phyloP scores from a whole-genome alignment of 129 eudicot species.

The Gnaphalium uliginosum region DNA sequence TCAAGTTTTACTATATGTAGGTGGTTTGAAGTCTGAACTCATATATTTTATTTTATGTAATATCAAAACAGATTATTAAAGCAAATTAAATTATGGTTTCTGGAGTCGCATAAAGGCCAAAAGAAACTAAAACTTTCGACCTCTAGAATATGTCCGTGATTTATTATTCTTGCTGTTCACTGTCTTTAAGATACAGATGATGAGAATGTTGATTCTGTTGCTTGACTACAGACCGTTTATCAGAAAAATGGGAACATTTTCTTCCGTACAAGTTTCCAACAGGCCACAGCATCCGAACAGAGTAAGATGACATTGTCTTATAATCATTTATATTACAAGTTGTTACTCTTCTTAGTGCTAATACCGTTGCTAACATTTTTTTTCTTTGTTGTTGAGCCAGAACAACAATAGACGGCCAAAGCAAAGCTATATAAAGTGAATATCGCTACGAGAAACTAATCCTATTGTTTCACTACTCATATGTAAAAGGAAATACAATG shows the following conservation, averaged over 20 bases:
- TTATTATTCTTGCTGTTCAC: not conserved
- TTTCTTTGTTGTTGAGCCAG: conserved; percentile 34
- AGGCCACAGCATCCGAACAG: conserved; percentile 71
- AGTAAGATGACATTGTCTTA: conserved; percentile 42
- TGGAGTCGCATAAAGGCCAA: not conserved
- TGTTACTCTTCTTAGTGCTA: not conserved
- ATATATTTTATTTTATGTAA: not conserved
- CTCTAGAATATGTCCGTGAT: not conserved
- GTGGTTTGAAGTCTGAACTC: conserved; percentile 4
- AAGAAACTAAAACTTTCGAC: not conserved
- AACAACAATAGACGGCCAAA: conserved; percentile 53
- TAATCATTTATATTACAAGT: not conserved
- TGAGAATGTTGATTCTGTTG: conserved; percentile 2
- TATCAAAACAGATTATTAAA: not conserved
- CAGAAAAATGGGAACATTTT: conserved; percentile 72
- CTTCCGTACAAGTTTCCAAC: conserved; percentile 63
- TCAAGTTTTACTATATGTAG: no score
- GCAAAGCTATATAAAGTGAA: conserved; percentile 51
- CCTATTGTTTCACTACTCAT: not conserved
- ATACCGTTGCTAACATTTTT: not conserved
- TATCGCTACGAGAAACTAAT: conserved; percentile 27
- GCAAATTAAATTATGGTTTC: not conserved
- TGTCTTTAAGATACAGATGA: not conserved
- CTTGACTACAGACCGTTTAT: conserved; percentile 57
- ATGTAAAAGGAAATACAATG: not conserved